Base-by-base conservation (phyloP, 768 basidiomycete genomes). In the Scleroderma bovista region DNA sequence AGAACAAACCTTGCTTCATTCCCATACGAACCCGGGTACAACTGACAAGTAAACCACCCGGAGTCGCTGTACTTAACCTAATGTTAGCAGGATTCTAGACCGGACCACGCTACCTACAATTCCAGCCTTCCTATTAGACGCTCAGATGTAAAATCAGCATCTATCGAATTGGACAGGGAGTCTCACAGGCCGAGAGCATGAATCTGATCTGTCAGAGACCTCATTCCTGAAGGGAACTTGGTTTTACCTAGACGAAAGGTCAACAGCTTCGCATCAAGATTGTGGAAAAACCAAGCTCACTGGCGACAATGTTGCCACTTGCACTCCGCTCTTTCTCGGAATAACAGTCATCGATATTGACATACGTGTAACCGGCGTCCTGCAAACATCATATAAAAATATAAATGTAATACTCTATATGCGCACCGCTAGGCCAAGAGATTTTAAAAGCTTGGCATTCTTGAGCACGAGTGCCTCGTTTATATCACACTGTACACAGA, bases 281-380 rank as follows among this genome's bases (percentile, higher is more conserved):
- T 9, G 8, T 7, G 20, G 6, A 33, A 31, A 44, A 32, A 40
- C 3, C 26, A 19, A 33, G 44, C 58, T 23, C 44, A 80, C 82
- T 72, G 29, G 77, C 79, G 44, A 81, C 71, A n/a, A 85, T 77
- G 55, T 80, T 70, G 1, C 83, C 83, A 9, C 59, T 52, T 4
- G 68, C 55, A 50, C 64, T 79, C 33, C 83, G 72, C 41, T 77
- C 58, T 56, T 76, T 83, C 63, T 80, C 76, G 2, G 82, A 75
- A 54, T 81, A 85, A 54, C 83, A 85, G 51, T 84, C 83, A 49
- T 85, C 83, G 23, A 85, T 60, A 48, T 81, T 83, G 50, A 84
- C 66, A 54, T 79, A 72, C 47, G 72, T 67, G 57, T 84, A 85
- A 2, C 83, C 83, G 31, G 70, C 72, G 47, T 78, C 78, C 80